phyloP scores from a whole-genome alignment of 2,329 filamentous ascomycete species.

The Zymoseptoria pseudotritici region DNA sequence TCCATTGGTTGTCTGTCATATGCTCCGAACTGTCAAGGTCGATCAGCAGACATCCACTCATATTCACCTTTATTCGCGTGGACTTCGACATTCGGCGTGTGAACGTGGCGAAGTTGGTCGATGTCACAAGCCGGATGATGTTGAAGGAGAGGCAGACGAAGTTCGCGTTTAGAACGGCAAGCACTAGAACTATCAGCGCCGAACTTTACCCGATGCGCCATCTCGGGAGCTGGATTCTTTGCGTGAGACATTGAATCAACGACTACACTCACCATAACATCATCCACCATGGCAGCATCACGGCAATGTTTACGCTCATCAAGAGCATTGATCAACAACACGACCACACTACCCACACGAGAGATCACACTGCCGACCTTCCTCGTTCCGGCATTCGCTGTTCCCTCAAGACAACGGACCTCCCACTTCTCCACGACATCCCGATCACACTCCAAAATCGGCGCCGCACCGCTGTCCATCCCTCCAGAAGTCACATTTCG shows the following conservation, averaged over 20 bases:
- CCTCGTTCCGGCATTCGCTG: constrained; percentile 62
- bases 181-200: not conserved
- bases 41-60: not conserved
- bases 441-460: constrained; percentile 70
- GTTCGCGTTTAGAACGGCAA: not conserved
- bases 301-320: constrained; percentile 20
- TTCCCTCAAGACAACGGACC: constrained; percentile 6
- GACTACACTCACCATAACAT: not conserved
- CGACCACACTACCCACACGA: constrained; percentile 4
- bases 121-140: not conserved
- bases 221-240: not conserved
- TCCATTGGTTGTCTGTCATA: not conserved
- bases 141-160: not conserved
- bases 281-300: constrained; percentile 17
- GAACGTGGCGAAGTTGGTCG: not conserved
- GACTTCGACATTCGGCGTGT: not conserved
- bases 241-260: not conserved
- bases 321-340: constrained; percentile 12
- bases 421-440: constrained; percentile 66
- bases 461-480: constrained; percentile 69
- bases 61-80: not conserved
- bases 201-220: not conserved
- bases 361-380: constrained; percentile 52
- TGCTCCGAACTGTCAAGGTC: not conserved
- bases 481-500: constrained; percentile 75